These are phyloP conservation scores for Coemansia sp. DNA, from an alignment of 192 early-diverging fungal species.

Conservation along the genomic window DNA sequence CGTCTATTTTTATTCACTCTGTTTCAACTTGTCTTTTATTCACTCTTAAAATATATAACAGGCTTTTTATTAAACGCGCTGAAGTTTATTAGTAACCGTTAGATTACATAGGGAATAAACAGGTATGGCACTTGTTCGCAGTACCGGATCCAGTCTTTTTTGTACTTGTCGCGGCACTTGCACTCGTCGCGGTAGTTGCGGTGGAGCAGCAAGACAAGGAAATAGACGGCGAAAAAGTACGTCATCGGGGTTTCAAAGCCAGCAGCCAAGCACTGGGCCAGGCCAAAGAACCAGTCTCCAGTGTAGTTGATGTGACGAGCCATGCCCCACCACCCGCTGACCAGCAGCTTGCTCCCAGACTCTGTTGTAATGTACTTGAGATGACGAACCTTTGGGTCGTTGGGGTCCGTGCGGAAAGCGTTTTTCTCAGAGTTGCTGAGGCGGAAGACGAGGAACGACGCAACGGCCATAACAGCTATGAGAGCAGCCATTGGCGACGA, in stretches of 20 bases:
- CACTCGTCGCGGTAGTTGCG: slow-evolving; percentile 86
- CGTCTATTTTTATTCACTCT: neutral
- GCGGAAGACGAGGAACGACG: slow-evolving; percentile 86
- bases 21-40: neutral
- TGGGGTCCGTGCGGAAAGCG: slow-evolving; percentile 74
- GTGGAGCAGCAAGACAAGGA: slow-evolving; percentile 86
- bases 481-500: slow-evolving; percentile 42
- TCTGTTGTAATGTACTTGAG: slow-evolving; percentile 85
- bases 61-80: too few relatives aligned
- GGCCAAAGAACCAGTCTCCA: slow-evolving; percentile 91
- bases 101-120: slow-evolving; percentile 80
- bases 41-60: neutral
- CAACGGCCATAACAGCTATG: slow-evolving; percentile 48
- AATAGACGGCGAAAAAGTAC: slow-evolving; percentile 95
- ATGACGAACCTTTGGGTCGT: slow-evolving; percentile 61
- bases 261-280: slow-evolving; percentile 87
- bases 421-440: slow-evolving; percentile 90
- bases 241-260: slow-evolving; percentile 79
- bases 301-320: slow-evolving; percentile 95
- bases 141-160: slow-evolving; percentile 90
- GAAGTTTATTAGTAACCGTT: neutral
- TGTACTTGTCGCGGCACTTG: slow-evolving; percentile 91
- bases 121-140: slow-evolving; percentile 75
- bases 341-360: slow-evolving; percentile 76
- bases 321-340: slow-evolving; percentile 93